Evolutionary conservation across 2,329 filamentous ascomycete genomes (phyloP).

Genomic region (Calonectria pseudoreteaudii): DNA sequence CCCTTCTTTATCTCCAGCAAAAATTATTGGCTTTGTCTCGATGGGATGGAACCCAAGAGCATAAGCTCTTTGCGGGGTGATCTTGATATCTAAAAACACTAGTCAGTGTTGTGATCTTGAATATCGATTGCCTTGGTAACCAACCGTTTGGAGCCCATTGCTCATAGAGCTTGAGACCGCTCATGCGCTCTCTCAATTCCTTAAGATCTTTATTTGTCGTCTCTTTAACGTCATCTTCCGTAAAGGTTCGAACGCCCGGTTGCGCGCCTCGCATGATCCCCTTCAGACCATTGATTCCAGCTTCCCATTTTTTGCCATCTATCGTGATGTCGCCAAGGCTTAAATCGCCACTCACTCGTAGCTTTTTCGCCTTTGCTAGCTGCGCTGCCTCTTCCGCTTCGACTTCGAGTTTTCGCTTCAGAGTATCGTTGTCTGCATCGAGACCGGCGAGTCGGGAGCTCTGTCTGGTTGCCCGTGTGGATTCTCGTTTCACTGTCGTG

Average conservation of each 20-base stretch:
- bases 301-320: constrained; percentile 81
- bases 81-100: constrained; percentile 78
- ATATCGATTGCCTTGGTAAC: constrained; percentile 37
- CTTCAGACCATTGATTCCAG: constrained; percentile 73
- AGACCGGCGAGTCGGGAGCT: constrained; percentile 70
- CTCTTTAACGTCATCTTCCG: constrained; percentile 82
- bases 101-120: neutral
- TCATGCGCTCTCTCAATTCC: constrained; percentile 81
- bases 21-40: constrained; percentile 85
- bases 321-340: constrained; percentile 83
- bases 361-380: constrained; percentile 68
- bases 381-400: constrained; percentile 58
- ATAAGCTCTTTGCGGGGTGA: constrained; percentile 89
- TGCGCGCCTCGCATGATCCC: constrained; percentile 74
- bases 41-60: constrained; percentile 90
- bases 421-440: constrained; percentile 58
- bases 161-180: constrained; percentile 81
- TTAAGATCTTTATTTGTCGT: constrained; percentile 83
- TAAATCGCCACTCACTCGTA: constrained; percentile 67
- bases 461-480: constrained; percentile 63
- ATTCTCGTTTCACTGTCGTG: constrained; percentile 61
- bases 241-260: constrained; percentile 87
- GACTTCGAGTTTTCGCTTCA: constrained; percentile 64
- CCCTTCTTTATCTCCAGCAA: constrained; percentile 94
- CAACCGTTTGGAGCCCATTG: constrained; percentile 83